Percentiles rank a stretch among this genome's conserved stretches.
These are phyloP conservation scores for Exserohilum rostratum DNA, from an alignment of 2,329 filamentous ascomycete species.

Conservation along the genomic window DNA sequence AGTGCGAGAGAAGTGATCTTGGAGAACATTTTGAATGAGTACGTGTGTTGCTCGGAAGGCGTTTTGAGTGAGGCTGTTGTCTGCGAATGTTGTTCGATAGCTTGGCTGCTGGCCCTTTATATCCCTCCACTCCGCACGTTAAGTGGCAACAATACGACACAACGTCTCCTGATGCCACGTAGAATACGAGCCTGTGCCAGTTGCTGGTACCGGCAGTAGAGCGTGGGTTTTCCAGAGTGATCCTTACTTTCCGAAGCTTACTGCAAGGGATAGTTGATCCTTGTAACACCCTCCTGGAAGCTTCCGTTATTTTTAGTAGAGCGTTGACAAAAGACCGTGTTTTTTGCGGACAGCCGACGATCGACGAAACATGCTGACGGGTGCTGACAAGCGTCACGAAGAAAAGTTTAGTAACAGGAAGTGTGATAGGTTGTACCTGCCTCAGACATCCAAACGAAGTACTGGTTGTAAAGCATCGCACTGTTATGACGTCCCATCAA, in stretches of 20 bases:
- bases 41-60: background rate
- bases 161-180: background rate
- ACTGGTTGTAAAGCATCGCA: background rate
- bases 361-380: conserved; percentile 6
- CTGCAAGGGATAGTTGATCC: background rate
- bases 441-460: background rate
- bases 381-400: conserved; percentile 3
- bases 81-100: background rate
- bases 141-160: background rate
- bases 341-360: conserved; percentile 6
- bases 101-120: background rate
- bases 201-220: background rate
- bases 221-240: no score
- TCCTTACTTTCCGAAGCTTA: background rate
- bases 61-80: background rate
- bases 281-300: background rate
- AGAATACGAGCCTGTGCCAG: conserved; percentile 6
- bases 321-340: conserved; percentile 3
- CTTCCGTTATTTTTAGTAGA: background rate
- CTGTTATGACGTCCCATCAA: background rate
- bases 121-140: background rate
- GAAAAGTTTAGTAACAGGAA: background rate
- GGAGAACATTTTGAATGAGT: conserved; percentile 17
- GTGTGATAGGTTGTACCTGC: background rate
- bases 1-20: conserved; percentile 14